Evolutionary conservation across 768 basidiomycete species (phyloP), one percentile per base, ranked within the genome.

Genomic region (Hericium erinaceus): DNA sequence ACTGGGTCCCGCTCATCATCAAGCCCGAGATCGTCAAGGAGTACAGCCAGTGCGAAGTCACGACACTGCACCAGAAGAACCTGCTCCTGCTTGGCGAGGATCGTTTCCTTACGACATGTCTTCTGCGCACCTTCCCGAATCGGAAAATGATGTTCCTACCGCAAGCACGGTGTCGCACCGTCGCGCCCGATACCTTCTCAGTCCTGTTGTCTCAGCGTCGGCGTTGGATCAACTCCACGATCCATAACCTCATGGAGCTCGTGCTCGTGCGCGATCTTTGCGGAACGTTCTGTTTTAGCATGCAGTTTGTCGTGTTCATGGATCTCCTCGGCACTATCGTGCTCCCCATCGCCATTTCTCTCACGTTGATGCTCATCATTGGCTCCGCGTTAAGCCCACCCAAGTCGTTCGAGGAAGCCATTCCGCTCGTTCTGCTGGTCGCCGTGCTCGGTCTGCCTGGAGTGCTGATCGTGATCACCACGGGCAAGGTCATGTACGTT

Each of bases 121-220:
- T 99, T 64, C 77, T 99, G 22, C 87, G 97, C 38, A 93, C 95
- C 2, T 99, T 99, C 77, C 97, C 97, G 15, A 93, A 95, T 67
- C 82, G 97, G 61, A 99, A 99, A 75, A 99, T 98, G 92, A 93
- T 98, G 87, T 99, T 98, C 73, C 79, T 97, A 57, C 95, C 95
- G 0, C 94, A 98, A 72, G 97, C 97, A 12, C 80, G 82, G 63
- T 99, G 97, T 68, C 78, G 94, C 59, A 99, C 97, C 24, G 82
- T 99, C 65, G 97, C 92, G 20, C 97, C 97, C 6, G 95, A 99
- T 68, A 93, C 93, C 0, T 98, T 99, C 74, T 76, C 80, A 24
- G 81, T 98, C 26, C 80, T 99, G 48, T 82, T 99, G 18, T 98
- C 97, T 1, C 97, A 99, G 69, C 92, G 97, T 37, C 86, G 97